These are phyloP conservation scores for Pseudozyma sp. DNA, from an alignment of 1,284 basidiomycete species.

Conservation along the genomic window DNA sequence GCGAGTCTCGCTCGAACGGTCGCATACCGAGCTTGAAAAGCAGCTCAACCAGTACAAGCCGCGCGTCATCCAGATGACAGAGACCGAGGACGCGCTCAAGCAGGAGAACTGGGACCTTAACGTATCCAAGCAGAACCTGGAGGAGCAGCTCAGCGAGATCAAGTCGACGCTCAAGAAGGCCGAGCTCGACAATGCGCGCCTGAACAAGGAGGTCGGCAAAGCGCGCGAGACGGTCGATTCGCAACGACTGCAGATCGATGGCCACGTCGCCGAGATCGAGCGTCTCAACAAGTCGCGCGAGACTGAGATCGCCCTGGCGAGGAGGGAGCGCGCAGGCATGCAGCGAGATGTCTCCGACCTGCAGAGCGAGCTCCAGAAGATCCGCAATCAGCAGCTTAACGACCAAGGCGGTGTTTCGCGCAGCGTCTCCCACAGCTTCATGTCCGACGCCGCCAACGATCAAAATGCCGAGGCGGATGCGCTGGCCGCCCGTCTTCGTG, in stretches of 20 bases:
- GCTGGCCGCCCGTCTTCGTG: slow-evolving; percentile 36
- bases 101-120: slow-evolving; percentile 99
- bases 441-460: slow-evolving; percentile 39
- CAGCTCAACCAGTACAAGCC: slow-evolving; percentile 61
- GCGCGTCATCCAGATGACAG: slow-evolving; percentile 56
- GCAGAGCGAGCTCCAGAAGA: slow-evolving; percentile 76
- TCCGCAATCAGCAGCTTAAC: slow-evolving; percentile 46
- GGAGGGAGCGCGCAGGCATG: slow-evolving; percentile 86
- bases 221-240: slow-evolving; percentile 83
- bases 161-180: slow-evolving; percentile 78
- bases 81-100: slow-evolving; percentile 78
- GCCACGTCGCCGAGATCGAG: slow-evolving; percentile 76
- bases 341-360: slow-evolving; percentile 92
- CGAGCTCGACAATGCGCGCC: slow-evolving; percentile 84
- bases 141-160: slow-evolving; percentile 77
- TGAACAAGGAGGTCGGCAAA: slow-evolving; percentile 79
- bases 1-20: slow-evolving; percentile 41
- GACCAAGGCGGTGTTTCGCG: slow-evolving; percentile 33
- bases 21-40: slow-evolving; percentile 56
- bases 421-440: slow-evolving; percentile 55
- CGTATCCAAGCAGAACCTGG: slow-evolving; percentile 88
- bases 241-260: slow-evolving; percentile 87
- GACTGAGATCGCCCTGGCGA: slow-evolving; percentile 88
- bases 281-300: slow-evolving; percentile 89
- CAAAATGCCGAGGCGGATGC: slow-evolving; percentile 40